Base-by-base conservation (phyloP, 495 filamentous ascomycete species). In the Penicillium malachiteum region DNA sequence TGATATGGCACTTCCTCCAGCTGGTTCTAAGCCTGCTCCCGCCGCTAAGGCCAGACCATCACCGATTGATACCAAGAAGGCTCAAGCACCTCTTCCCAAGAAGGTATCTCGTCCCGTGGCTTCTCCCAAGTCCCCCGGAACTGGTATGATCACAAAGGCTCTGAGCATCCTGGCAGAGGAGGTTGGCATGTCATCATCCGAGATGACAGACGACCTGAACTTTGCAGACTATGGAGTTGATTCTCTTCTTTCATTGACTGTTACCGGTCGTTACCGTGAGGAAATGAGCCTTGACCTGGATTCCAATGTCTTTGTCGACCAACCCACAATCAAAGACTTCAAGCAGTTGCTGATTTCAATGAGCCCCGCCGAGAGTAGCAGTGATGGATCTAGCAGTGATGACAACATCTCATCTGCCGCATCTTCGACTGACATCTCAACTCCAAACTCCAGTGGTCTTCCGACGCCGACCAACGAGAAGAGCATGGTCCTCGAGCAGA, bases 91-190 rank as follows among this genome's bases (percentile, higher is more conserved):
- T 64, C 60, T 70, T 68, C 33, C 16, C 26, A 64, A 63, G 53
- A 69, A 69, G 46, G 5, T 61, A 11, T 43, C 65, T 26, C 59
- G 50, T 9, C 48, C 67, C 12, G 61, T 62, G 1, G 39, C 59
- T 35, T 44, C 70, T 44, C 56, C 65, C 13, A 72, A 70, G 45
- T 63, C 69, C 18, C 12, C 70, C 7, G 56, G 58, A 5, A 63
- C 67, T 11, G 68, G 64, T 41, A 48, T 77, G 18, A 54, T 69
- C 13, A 56, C 52, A 12, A 67, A 65, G 6, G 82, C 84, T 40
- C 78, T 90, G 59, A 72, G 76, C 7, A 84, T 91, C 32, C 71
- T 91, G 37, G 84, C 86, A 21, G 79, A 81, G 55, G 87, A 90
- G 63, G 78, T 86, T 42, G 86, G 86, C 45, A 76, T 88, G 49